phyloP scores from a whole-genome alignment of 352 stramenopile species.

The Globisporangium solare region DNA sequence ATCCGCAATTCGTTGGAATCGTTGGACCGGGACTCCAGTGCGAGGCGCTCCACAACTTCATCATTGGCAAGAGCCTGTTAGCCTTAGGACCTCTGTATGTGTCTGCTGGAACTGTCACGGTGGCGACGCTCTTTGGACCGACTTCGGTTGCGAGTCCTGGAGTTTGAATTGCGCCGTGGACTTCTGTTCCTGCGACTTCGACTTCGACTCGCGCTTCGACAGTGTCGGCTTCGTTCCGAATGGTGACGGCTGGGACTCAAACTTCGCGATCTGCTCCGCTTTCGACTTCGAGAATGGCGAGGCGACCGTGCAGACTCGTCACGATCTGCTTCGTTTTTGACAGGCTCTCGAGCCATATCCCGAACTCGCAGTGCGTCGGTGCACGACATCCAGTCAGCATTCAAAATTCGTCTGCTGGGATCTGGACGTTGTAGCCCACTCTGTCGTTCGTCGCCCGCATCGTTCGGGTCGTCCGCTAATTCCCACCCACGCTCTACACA shows the following conservation, averaged over 20 bases:
- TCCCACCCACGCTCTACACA: constrained; percentile 36
- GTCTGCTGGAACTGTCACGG: constrained; percentile 1
- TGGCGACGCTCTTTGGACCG: background rate
- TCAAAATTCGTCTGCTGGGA: background rate
- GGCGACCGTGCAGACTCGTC: background rate
- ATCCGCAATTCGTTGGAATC: background rate
- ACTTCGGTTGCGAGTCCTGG: constrained; percentile 8
- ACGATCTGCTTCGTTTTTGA: background rate
- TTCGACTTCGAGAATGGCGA: background rate
- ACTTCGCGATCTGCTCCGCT: constrained; percentile 5
- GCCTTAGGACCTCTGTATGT: background rate
- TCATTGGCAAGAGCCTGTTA: too few relatives aligned
- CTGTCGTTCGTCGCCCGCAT: background rate
- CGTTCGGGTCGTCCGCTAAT: constrained; percentile 12
- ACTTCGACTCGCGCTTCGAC: background rate
- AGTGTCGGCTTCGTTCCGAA: background rate
- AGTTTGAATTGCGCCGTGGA: background rate
- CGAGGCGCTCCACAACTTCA: background rate
- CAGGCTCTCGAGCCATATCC: constrained; percentile 12
- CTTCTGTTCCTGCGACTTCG: constrained; percentile 1
- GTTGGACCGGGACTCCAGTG: background rate
- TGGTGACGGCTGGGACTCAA: background rate
- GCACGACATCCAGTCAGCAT: constrained; percentile 10
- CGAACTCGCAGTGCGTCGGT: constrained; percentile 18
- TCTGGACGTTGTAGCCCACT: background rate